phyloP scores from a whole-genome alignment of 2,329 filamentous ascomycete genomes.

The Diaporthe australafricana region DNA sequence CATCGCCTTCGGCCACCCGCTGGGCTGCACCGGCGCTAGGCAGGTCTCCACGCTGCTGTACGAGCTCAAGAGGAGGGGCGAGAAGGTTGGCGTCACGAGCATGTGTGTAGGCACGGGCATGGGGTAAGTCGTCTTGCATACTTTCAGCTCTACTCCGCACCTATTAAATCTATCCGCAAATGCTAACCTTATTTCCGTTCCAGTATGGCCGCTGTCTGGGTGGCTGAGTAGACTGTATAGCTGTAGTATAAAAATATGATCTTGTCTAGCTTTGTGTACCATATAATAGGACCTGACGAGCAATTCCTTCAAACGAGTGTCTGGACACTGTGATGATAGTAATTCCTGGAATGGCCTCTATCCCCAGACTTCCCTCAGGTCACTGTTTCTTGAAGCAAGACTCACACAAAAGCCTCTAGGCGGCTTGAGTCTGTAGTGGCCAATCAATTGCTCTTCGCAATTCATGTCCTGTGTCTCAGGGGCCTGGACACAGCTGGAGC shows the following conservation, averaged over 20 bases:
- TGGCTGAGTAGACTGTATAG: conserved; percentile 77
- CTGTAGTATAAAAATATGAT: conserved; percentile 18
- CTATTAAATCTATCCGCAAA: not conserved
- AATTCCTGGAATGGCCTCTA: not conserved
- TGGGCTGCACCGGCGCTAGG: conserved; percentile 93
- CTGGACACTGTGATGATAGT: not conserved
- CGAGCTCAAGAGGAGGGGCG: conserved; percentile 84
- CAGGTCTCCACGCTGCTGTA: conserved; percentile 94
- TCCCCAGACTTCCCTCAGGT: too few species aligned
- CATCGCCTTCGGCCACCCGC: conserved; percentile 94
- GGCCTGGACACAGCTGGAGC: not conserved
- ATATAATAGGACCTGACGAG: not conserved
- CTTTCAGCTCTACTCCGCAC: not conserved
- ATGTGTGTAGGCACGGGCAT: conserved; percentile 98
- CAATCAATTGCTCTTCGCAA: not conserved
- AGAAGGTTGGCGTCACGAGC: conserved; percentile 90
- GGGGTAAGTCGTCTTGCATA: conserved; percentile 61
- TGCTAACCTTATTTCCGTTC: not conserved
- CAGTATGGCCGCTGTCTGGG: conserved; percentile 93
- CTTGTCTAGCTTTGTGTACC: not conserved
- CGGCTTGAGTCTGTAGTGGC: not conserved
- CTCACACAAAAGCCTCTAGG: not conserved
- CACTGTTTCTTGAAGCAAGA: not conserved
- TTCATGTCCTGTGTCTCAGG: not conserved
- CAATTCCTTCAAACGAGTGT: not conserved